A percentile compares a stretch with the other conserved stretches of the same genome.
Evolutionary conservation across 139 green algal genomes (phyloP).

Genomic region (Pleodorina starrii): DNA sequence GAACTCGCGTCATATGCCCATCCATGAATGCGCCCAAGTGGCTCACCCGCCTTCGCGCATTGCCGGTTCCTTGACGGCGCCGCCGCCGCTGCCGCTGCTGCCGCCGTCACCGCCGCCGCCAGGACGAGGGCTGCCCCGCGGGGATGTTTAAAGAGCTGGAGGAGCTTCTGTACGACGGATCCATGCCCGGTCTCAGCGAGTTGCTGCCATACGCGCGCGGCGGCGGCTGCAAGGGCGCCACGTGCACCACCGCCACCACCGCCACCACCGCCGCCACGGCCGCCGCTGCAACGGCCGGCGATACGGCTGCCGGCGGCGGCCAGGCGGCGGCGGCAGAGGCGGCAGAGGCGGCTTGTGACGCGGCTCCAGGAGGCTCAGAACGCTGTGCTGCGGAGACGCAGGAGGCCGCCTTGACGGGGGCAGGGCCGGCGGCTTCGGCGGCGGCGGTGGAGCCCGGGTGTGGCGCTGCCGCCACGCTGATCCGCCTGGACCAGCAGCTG

Average conservation of each 20-base stretch:
- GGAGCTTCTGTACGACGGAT: conserved; percentile 29
- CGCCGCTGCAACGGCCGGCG: not conserved
- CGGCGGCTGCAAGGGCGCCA: not conserved
- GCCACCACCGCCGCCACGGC: not conserved
- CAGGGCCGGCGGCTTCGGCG: not conserved
- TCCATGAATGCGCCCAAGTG: too few species aligned
- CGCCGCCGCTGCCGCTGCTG: too few species aligned
- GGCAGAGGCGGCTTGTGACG: too few species aligned
- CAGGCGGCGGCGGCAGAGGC: not conserved
- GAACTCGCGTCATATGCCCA: too few species aligned
- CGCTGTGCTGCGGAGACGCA: too few species aligned
- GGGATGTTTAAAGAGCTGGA: conserved; percentile 39
- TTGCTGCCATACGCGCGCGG: not conserved
- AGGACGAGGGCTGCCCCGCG: conserved; percentile 1
- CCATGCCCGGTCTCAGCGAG: not conserved
- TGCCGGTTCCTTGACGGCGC: too few species aligned
- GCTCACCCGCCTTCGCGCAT: too few species aligned
- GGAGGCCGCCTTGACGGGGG: not conserved
- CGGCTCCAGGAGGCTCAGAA: too few species aligned
- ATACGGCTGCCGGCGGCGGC: not conserved
- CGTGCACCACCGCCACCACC: not conserved
- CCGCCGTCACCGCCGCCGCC: too few species aligned
- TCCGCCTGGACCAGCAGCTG: conserved; percentile 5
- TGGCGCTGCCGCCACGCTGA: not conserved
- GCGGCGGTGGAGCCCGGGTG: not conserved